Evolutionary conservation across 1,284 basidiomycete species (phyloP).

Genomic region (Abortiporus biennis): DNA sequence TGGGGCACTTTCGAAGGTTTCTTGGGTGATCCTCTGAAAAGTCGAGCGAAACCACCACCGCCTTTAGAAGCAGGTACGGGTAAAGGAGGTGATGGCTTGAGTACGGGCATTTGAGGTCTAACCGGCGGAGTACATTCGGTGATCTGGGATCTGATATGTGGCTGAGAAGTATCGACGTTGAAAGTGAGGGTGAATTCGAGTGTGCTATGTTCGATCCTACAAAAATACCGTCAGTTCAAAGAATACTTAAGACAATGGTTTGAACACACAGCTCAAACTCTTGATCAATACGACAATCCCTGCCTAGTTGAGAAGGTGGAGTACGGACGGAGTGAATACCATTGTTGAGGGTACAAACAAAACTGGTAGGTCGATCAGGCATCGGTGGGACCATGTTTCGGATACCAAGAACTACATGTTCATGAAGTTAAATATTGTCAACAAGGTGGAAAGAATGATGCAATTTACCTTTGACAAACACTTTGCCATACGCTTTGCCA

Average conservation of each 20-base stretch:
- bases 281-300: constrained; percentile 74
- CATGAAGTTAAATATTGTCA: constrained; percentile 9
- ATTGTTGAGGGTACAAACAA: constrained; percentile 93
- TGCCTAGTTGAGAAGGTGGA: constrained; percentile 63
- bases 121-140: constrained; percentile 52
- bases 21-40: constrained; percentile 72
- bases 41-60: constrained; percentile 71
- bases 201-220: constrained; percentile 80
- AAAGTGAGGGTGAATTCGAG: constrained; percentile 86
- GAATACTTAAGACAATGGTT: not conserved
- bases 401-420: constrained; percentile 76
- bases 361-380: constrained; percentile 64
- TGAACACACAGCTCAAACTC: constrained; percentile 86
- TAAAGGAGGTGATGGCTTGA: constrained; percentile 38
- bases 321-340: constrained; percentile 96
- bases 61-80: constrained; percentile 43
- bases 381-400: constrained; percentile 70
- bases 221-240: constrained; percentile 2
- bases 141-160: constrained; percentile 72
- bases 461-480: constrained; percentile 82
- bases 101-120: no score
- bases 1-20: constrained; percentile 42
- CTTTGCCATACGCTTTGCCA: constrained; percentile 82
- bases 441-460: not conserved
- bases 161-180: constrained; percentile 78